Conservation (phyloP, 169 alveolate genomes). For the Eimeria maxima region DNA sequence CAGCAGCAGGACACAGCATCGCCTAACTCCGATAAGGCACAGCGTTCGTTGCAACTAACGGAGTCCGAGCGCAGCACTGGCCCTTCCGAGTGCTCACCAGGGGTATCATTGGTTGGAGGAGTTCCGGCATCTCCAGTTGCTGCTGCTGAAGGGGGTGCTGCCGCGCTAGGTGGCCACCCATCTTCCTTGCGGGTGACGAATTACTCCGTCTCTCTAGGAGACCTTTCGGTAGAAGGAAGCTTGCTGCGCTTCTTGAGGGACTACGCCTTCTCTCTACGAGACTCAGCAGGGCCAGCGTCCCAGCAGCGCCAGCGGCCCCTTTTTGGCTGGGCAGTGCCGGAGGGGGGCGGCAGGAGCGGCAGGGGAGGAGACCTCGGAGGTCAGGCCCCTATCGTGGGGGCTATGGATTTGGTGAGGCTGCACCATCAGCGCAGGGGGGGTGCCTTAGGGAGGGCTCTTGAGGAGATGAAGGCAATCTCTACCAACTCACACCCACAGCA, state of each 20-base stretch:
- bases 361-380: background rate
- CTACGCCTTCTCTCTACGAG: slow-evolving; percentile 22
- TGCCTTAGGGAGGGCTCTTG: slow-evolving; percentile 54
- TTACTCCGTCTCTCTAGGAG: slow-evolving; percentile 73
- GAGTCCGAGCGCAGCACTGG: background rate
- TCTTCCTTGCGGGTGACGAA: slow-evolving; percentile 52
- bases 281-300: slow-evolving; percentile 14
- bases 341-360: background rate
- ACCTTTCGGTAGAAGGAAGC: slow-evolving; percentile 68
- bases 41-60: background rate
- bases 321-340: slow-evolving; percentile 27
- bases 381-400: background rate
- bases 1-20: background rate
- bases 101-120: background rate
- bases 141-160: slow-evolving; percentile 1
- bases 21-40: background rate
- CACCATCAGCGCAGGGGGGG: slow-evolving; percentile 62
- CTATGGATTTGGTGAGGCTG: slow-evolving; percentile 16
- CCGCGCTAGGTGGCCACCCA: background rate
- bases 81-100: background rate
- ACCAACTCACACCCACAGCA: background rate
- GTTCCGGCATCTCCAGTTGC: background rate
- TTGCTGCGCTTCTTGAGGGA: slow-evolving; percentile 43
- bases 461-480: slow-evolving; percentile 49
- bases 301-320: slow-evolving; percentile 53